Evolutionary conservation across 2,329 filamentous ascomycete species (phyloP).

Genomic region (Cadophora sp.): DNA sequence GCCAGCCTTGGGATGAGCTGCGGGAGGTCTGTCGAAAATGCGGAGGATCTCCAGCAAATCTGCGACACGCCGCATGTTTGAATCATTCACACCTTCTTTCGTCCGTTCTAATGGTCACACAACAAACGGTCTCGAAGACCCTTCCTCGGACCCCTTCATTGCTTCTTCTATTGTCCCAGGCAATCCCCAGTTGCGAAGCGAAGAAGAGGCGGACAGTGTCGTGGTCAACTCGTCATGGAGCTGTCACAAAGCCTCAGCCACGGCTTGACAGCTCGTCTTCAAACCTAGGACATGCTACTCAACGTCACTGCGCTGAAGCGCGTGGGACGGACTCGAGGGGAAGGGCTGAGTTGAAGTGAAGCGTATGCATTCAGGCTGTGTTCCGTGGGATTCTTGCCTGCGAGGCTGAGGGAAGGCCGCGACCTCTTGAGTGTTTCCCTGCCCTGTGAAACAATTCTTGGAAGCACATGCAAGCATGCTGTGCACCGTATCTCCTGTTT

Average conservation of each 20-base stretch:
- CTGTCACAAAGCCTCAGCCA: conserved; percentile 1
- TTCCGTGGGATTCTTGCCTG: neutral
- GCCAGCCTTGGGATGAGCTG: conserved; percentile 7
- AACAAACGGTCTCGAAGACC: conserved; percentile 8
- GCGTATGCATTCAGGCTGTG: conserved; percentile 7
- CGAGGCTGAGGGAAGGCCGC: conserved; percentile 7
- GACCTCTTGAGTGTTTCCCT: conserved; percentile 1
- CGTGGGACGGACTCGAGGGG: conserved; percentile 1
- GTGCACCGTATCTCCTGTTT: conserved; percentile 13
- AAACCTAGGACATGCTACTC: neutral
- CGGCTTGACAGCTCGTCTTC: neutral
- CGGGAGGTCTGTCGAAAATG: conserved; percentile 9
- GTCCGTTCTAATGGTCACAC: conserved; percentile 7
- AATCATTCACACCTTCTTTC: neutral
- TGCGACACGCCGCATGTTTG: conserved; percentile 12
- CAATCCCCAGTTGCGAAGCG: neutral
- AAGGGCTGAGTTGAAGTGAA: conserved; percentile 5
- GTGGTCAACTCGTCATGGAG: neutral
- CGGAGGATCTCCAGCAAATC: conserved; percentile 18
- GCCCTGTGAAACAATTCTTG: conserved; percentile 20
- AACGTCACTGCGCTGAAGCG: conserved; percentile 15
- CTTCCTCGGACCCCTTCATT: neutral
- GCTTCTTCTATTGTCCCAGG: neutral
- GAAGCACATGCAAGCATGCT: conserved; percentile 13
- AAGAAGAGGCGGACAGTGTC: neutral